phyloP scores from a whole-genome alignment of 371 early-diverging fungal species.

The Mucor irregularis region DNA sequence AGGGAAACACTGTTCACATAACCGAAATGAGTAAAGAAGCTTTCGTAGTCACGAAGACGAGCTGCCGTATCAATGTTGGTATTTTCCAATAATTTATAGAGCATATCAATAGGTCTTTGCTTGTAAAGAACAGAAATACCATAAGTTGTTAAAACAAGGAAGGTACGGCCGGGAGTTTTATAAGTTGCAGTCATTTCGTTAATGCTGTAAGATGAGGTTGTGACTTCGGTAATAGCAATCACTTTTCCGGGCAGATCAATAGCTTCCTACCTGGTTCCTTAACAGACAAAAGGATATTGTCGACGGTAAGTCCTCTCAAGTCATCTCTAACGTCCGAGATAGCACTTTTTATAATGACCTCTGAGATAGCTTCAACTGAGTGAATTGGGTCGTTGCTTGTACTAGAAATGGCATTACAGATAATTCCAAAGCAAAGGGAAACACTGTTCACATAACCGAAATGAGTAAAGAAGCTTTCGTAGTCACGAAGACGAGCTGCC shows the following conservation, averaged over 20 bases:
- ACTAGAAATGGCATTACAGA: background rate
- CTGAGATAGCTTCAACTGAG: conserved; percentile 8
- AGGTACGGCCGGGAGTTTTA: conserved; percentile 58
- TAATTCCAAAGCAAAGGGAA: conserved; percentile 15
- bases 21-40: conserved; percentile 61
- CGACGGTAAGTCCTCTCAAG: conserved; percentile 93
- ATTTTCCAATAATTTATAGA: conserved; percentile 51
- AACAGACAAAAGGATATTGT: conserved; percentile 98
- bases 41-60: conserved; percentile 44
- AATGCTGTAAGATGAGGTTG: conserved; percentile 18
- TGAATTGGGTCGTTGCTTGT: background rate
- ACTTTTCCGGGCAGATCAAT: conserved; percentile 73
- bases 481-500: conserved; percentile 38
- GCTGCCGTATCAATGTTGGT: conserved; percentile 8
- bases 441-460: conserved; percentile 40
- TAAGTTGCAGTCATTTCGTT: conserved; percentile 71
- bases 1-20: conserved; percentile 11
- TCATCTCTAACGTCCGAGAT: conserved; percentile 91
- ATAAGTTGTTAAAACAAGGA: conserved; percentile 77
- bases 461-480: conserved; percentile 54
- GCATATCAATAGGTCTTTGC: conserved; percentile 78
- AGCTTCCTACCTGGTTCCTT: conserved; percentile 95
- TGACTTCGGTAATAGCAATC: conserved; percentile 71
- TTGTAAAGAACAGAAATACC: conserved; percentile 68
- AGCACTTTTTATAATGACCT: conserved; percentile 15